phyloP scores from a whole-genome alignment of 1,284 basidiomycete genomes.

The Papiliotrema terrestris region DNA sequence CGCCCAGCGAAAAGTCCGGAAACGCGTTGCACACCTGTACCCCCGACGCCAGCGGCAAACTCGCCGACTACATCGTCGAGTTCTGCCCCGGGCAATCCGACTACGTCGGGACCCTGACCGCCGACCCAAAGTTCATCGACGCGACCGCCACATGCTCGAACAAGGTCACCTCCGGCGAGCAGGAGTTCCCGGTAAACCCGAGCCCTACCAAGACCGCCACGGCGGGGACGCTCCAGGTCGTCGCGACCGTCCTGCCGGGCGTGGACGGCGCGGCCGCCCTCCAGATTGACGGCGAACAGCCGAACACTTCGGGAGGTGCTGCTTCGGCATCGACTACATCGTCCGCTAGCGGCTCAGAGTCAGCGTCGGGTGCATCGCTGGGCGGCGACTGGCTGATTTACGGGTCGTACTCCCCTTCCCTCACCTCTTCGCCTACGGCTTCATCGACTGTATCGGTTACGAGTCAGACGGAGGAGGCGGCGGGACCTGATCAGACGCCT shows the following conservation, averaged over 20 bases:
- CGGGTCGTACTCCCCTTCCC: too few relatives aligned
- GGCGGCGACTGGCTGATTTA: too few relatives aligned
- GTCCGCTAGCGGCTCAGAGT: too few relatives aligned
- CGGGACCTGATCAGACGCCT: too few relatives aligned
- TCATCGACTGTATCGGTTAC: too few relatives aligned
- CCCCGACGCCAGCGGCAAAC: neutral
- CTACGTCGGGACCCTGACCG: slow-evolving; percentile 18
- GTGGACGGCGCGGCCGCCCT: slow-evolving; percentile 17
- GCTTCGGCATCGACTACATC: too few relatives aligned
- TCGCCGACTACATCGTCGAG: slow-evolving; percentile 31
- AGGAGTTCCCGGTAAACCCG: slow-evolving; percentile 18
- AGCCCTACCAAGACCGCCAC: slow-evolving; percentile 13
- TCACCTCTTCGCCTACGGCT: too few relatives aligned
- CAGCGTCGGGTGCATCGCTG: too few relatives aligned
- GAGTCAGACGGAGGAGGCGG: too few relatives aligned
- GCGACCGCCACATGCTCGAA: slow-evolving; percentile 29
- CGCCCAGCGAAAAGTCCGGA: slow-evolving; percentile 24
- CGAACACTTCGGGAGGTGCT: too few relatives aligned
- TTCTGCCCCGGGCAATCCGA: slow-evolving; percentile 29
- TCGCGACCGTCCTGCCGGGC: slow-evolving; percentile 13
- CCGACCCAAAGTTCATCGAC: slow-evolving; percentile 22
- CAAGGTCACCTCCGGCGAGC: slow-evolving; percentile 8
- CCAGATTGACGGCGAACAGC: neutral
- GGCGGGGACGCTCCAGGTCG: slow-evolving; percentile 13
- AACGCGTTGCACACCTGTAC: slow-evolving; percentile 26